A percentile compares a stretch with the other conserved stretches of the same genome.
phyloP scores from a whole-genome alignment of 2,329 filamentous ascomycete species.

The Colletotrichum aenigma region DNA sequence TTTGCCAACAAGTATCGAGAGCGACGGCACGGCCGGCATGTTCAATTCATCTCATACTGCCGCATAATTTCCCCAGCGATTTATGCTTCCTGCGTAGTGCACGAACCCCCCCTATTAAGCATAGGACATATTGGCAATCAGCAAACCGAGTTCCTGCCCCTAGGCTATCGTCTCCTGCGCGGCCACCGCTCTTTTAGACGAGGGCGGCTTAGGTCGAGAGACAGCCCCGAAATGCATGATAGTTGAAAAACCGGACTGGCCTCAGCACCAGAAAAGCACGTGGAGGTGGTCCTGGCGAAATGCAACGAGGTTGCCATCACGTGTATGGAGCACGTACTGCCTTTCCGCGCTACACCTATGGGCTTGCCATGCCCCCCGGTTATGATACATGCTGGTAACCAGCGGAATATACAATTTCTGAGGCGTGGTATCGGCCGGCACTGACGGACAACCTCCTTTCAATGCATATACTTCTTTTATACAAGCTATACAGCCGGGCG shows the following conservation, averaged over 20 bases:
- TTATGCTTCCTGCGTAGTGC: not conserved
- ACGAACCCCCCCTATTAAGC: not conserved
- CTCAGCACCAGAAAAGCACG: not conserved
- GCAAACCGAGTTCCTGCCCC: not conserved
- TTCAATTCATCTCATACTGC: not conserved
- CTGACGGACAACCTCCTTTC: not conserved
- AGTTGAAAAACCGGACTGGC: not conserved
- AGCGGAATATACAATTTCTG: not conserved
- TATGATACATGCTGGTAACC: not conserved
- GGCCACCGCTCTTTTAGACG: not conserved
- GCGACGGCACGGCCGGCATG: not conserved
- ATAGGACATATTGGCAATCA: not conserved
- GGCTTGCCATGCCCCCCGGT: slow-evolving; percentile 57
- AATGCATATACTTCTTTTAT: not conserved
- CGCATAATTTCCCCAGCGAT: not conserved
- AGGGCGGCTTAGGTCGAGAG: not conserved
- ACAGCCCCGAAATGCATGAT: not conserved
- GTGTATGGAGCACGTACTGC: not conserved
- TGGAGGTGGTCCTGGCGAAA: not conserved
- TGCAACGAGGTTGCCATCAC: not conserved
- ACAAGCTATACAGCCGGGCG: not conserved
- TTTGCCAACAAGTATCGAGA: not conserved
- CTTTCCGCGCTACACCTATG: slow-evolving; percentile 34
- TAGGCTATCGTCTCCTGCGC: not conserved
- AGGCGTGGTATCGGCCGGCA: not conserved